Evolutionary conservation across 306 rosid genomes (phyloP).

Genomic region (Dalbergia oliveri): DNA sequence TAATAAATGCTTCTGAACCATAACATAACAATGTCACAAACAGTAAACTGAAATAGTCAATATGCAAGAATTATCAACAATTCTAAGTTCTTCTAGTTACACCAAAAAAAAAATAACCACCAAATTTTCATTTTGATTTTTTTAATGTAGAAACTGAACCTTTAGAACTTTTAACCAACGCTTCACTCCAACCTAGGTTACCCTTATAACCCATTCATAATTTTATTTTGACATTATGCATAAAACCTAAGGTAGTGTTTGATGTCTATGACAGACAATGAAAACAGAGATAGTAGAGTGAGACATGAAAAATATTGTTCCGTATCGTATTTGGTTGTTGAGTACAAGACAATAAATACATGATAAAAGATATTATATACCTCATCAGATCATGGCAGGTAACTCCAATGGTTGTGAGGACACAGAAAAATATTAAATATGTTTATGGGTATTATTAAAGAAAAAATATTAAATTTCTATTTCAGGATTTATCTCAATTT

Average conservation of each 20-base stretch:
- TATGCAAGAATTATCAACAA: conserved; percentile 20
- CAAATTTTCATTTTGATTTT: neutral
- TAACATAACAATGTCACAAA: conserved; percentile 23
- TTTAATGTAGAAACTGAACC: neutral
- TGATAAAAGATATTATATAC: too few relatives aligned
- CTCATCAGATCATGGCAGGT: too few relatives aligned
- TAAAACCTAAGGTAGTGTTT: neutral
- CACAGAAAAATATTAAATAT: too few relatives aligned
- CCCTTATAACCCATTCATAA: conserved; percentile 9
- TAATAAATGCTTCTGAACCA: conserved; percentile 25
- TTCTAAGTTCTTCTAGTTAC: neutral
- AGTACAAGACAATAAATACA: too few relatives aligned
- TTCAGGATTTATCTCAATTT: too few relatives aligned
- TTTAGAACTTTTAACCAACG: neutral
- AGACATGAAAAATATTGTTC: too few relatives aligned
- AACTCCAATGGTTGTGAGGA: too few relatives aligned
- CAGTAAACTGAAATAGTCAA: conserved; percentile 20
- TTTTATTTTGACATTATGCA: conserved; percentile 3
- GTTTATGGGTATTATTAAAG: too few relatives aligned
- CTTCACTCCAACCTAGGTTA: neutral
- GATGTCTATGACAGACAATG: too few relatives aligned
- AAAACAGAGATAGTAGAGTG: too few relatives aligned
- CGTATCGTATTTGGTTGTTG: too few relatives aligned
- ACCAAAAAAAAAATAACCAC: neutral
- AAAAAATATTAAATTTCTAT: too few relatives aligned